Conservation (phyloP, 2,329 filamentous ascomycete genomes). For the Stachybotrys elegans region DNA sequence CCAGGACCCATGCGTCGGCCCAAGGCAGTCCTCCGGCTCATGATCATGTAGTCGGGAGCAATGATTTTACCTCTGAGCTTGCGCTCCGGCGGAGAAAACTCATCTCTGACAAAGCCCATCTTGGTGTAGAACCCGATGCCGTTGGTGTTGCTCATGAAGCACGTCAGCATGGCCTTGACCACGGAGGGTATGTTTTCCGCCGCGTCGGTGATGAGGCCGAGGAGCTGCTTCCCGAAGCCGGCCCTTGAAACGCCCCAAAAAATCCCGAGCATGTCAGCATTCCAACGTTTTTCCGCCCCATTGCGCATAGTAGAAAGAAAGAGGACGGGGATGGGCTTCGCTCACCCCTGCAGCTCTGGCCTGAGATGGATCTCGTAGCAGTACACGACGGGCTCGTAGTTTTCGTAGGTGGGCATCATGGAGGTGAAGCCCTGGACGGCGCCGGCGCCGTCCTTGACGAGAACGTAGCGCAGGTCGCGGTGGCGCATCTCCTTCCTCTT, state of each 20-base stretch:
- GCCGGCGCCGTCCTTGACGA: constrained; percentile 40
- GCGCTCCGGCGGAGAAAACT: constrained; percentile 48
- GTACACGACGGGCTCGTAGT: constrained; percentile 62
- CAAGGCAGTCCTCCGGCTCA: constrained; percentile 42
- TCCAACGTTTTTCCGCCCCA: too few species aligned
- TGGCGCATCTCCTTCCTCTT: constrained; percentile 68
- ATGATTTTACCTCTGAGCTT: constrained; percentile 50
- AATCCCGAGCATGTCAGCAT: too few species aligned
- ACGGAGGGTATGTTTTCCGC: constrained; percentile 50
- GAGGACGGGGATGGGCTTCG: constrained; percentile 8
- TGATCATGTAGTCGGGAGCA: constrained; percentile 53
- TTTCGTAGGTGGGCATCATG: constrained; percentile 69
- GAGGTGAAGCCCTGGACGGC: constrained; percentile 53
- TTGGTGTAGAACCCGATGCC: constrained; percentile 58
- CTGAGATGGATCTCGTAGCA: constrained; percentile 74
- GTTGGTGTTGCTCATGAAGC: constrained; percentile 56
- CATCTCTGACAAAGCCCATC: constrained; percentile 52
- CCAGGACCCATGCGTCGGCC: too few species aligned
- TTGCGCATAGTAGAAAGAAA: too few species aligned
- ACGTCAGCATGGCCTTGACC: constrained; percentile 69
- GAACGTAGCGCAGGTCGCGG: constrained; percentile 61
- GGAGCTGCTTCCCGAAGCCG: constrained; percentile 57
- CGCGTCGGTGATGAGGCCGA: constrained; percentile 49
- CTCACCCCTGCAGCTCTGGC: constrained; percentile 48
- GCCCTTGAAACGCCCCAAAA: too few species aligned